phyloP scores from a whole-genome alignment of 2,329 filamentous ascomycete genomes.

The Aspergillus neoniger region DNA sequence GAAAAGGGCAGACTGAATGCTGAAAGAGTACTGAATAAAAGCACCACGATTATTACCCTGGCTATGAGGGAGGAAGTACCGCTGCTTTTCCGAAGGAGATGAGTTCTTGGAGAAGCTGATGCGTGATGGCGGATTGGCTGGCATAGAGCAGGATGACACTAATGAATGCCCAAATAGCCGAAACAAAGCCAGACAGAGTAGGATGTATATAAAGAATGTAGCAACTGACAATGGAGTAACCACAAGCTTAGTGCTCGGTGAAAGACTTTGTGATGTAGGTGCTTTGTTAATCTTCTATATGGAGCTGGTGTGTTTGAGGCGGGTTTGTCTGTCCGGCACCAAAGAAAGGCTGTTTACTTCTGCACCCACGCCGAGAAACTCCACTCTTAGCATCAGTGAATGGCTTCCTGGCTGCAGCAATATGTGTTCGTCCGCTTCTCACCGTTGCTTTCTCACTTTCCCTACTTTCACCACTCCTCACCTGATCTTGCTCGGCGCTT shows the following conservation, averaged over 20 bases:
- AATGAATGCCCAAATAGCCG: background rate
- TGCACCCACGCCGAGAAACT: background rate
- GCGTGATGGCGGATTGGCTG: background rate
- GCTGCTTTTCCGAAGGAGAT: conserved; percentile 17
- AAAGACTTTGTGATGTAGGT: background rate
- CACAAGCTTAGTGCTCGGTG: background rate
- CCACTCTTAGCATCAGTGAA: conserved; percentile 2
- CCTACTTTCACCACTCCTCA: background rate
- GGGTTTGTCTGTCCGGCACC: background rate
- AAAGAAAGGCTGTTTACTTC: background rate
- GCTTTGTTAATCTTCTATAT: background rate
- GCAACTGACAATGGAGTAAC: background rate
- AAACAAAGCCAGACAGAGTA: background rate
- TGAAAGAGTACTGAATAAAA: conserved; percentile 12
- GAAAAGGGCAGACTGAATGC: conserved; percentile 6
- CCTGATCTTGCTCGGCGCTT: background rate
- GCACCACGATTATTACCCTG: conserved; percentile 19
- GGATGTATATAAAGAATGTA: background rate
- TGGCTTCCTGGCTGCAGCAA: background rate
- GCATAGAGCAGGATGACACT: background rate
- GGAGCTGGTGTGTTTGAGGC: background rate
- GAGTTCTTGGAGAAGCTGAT: background rate
- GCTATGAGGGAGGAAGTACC: conserved; percentile 21
- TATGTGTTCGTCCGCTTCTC: background rate
- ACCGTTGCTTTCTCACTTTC: background rate